A percentile compares a stretch with the other conserved stretches of the same genome.
These are phyloP conservation scores for Alternaria sp. DNA, from an alignment of 2,329 filamentous ascomycete genomes.

Conservation along the genomic window DNA sequence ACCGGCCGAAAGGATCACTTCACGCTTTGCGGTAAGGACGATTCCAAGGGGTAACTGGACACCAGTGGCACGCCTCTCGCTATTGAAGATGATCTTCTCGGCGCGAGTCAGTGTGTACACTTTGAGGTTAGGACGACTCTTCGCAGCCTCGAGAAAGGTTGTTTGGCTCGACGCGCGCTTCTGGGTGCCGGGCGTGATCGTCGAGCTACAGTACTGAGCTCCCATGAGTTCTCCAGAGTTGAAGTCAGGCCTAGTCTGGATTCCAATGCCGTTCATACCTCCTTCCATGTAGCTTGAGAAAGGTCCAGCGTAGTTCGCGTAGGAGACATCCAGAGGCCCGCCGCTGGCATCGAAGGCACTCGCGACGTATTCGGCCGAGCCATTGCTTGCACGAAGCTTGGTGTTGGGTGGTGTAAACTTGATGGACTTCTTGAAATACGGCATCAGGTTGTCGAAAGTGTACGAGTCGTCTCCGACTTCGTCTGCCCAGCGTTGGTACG, in stretches of 20 bases:
- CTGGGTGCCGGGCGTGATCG: constrained; percentile 28
- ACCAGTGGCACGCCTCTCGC: constrained; percentile 28
- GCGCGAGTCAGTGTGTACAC: constrained; percentile 44
- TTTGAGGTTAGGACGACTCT: constrained; percentile 5
- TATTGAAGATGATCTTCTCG: constrained; percentile 45
- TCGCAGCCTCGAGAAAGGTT: constrained; percentile 8
- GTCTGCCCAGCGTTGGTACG: constrained; percentile 38
- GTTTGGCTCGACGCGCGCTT: constrained; percentile 16
- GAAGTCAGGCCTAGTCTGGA: constrained; percentile 19
- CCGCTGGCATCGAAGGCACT: constrained; percentile 14
- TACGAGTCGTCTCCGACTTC: constrained; percentile 39
- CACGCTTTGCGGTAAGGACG: constrained; percentile 42
- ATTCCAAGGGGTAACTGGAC: constrained; percentile 19
- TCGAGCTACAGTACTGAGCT: constrained; percentile 24
- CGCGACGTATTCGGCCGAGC: constrained; percentile 15
- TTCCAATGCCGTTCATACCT: constrained; percentile 22
- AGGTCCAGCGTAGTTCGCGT: constrained; percentile 24
- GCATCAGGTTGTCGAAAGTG: constrained; percentile 32
- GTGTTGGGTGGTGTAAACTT: constrained; percentile 36
- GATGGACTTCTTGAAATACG: constrained; percentile 39
- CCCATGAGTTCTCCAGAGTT: constrained; percentile 24
- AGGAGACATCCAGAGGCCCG: constrained; percentile 23
- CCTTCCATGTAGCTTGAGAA: constrained; percentile 23
- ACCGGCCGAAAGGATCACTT: constrained; percentile 55
- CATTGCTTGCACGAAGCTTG: constrained; percentile 14